Evolutionary conservation across 805 yeast genomes (phyloP).

Genomic region (Candida incommunis): DNA sequence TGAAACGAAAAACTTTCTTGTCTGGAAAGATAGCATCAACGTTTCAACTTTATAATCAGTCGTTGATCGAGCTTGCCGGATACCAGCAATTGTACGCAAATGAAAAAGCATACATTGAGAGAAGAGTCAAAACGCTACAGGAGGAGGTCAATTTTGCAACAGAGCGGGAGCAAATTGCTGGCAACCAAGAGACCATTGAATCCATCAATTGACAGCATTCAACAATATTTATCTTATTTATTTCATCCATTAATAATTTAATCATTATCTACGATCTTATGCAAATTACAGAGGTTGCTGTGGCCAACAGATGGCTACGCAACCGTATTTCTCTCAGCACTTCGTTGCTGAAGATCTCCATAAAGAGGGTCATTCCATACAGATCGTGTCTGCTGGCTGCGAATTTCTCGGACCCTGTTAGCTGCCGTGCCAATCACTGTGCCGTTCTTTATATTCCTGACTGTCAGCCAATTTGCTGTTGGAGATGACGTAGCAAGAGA

Average conservation of each 20-base stretch:
- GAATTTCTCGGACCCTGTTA: not conserved
- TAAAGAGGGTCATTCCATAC: constrained; percentile 14
- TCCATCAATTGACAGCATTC: too few species aligned
- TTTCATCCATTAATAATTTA: too few species aligned
- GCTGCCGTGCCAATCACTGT: constrained; percentile 1
- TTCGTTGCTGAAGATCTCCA: too few species aligned
- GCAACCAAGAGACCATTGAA: not conserved
- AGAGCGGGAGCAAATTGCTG: not conserved
- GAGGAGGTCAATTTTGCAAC: not conserved
- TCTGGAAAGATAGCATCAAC: not conserved
- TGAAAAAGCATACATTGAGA: not conserved
- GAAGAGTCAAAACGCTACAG: not conserved
- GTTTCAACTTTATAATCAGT: not conserved
- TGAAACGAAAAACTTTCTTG: not conserved
- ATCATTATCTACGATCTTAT: too few species aligned
- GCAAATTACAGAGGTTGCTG: too few species aligned
- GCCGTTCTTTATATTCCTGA: not conserved
- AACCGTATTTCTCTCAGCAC: too few species aligned
- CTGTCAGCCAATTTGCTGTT: constrained; percentile 1
- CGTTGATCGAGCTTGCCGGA: not conserved
- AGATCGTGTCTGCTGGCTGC: constrained; percentile 3
- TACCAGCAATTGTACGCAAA: not conserved
- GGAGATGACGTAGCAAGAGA: constrained; percentile 1
- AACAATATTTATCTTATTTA: too few species aligned
- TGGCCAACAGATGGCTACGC: too few species aligned